Evolutionary conservation across 73 alveolate species (phyloP).

Genomic region (Strombidium stylifer): DNA sequence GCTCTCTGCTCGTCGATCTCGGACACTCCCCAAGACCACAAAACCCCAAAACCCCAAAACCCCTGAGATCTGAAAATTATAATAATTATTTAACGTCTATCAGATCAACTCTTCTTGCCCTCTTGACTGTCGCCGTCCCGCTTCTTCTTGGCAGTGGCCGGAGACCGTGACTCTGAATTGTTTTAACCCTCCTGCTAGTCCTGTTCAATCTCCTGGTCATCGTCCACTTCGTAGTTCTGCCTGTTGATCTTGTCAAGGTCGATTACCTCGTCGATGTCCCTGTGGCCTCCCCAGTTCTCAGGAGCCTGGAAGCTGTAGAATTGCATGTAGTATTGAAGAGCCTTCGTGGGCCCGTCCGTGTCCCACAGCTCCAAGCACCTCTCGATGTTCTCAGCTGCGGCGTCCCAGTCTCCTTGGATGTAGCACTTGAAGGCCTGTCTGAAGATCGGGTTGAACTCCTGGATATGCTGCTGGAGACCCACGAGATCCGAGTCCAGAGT

Average conservation of each 20-base stretch:
- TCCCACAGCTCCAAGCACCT: slow-evolving; percentile 67
- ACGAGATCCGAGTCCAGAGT: slow-evolving; percentile 69
- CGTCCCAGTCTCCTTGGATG: slow-evolving; percentile 70
- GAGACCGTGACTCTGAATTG: too few species aligned
- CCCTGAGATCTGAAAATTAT: too few species aligned
- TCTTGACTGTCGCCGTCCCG: too few species aligned
- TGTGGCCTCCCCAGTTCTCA: slow-evolving; percentile 61
- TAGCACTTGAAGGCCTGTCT: slow-evolving; percentile 67
- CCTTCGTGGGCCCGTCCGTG: slow-evolving; percentile 65
- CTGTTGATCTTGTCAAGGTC: slow-evolving; percentile 19
- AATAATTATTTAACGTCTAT: too few species aligned
- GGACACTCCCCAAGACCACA: too few species aligned
- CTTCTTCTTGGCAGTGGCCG: too few species aligned
- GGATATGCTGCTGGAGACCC: slow-evolving; percentile 53
- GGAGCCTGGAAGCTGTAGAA: slow-evolving; percentile 34
- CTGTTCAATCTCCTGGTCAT: slow-evolving; percentile 16
- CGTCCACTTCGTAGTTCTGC: slow-evolving; percentile 23
- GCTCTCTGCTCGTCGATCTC: too few species aligned
- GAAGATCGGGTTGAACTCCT: slow-evolving; percentile 59
- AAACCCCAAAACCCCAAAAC: too few species aligned
- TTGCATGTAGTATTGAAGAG: slow-evolving; percentile 33
- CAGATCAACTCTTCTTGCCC: too few species aligned
- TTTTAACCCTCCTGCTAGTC: too few species aligned
- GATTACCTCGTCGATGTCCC: slow-evolving; percentile 54
- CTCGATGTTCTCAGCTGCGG: slow-evolving; percentile 53